These are phyloP conservation scores for Pseudogymnoascus sp. DNA, from an alignment of 2,329 filamentous ascomycete genomes.

Conservation along the genomic window DNA sequence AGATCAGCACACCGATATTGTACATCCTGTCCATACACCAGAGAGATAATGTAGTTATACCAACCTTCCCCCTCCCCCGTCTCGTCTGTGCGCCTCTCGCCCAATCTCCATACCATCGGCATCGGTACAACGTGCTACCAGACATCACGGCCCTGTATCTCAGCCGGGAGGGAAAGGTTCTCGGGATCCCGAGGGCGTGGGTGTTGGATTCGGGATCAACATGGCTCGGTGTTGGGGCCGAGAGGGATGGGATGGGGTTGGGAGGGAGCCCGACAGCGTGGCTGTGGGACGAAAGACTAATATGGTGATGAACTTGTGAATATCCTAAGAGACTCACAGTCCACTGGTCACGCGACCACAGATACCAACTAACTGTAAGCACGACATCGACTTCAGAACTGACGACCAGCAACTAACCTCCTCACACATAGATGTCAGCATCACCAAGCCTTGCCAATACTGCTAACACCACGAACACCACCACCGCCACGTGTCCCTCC, in stretches of 20 bases:
- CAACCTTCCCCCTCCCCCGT: neutral
- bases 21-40: neutral
- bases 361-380: neutral
- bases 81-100: neutral
- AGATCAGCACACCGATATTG: neutral
- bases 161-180: neutral
- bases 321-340: neutral
- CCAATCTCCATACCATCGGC: neutral
- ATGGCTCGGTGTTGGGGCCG: neutral
- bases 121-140: neutral
- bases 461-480: neutral
- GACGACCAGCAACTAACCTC: neutral
- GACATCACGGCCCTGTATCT: neutral
- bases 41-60: neutral
- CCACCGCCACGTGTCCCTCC: neutral
- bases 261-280: neutral
- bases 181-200: neutral
- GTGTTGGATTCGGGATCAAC: neutral
- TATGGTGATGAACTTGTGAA: no score
- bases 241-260: neutral
- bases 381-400: neutral
- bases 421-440: no score
- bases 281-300: neutral
- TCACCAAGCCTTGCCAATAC: neutral
- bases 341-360: neutral